These are phyloP conservation scores for Cavenderia fasciculata DNA, from an alignment of 78 protist species.

Conservation along the genomic window DNA sequence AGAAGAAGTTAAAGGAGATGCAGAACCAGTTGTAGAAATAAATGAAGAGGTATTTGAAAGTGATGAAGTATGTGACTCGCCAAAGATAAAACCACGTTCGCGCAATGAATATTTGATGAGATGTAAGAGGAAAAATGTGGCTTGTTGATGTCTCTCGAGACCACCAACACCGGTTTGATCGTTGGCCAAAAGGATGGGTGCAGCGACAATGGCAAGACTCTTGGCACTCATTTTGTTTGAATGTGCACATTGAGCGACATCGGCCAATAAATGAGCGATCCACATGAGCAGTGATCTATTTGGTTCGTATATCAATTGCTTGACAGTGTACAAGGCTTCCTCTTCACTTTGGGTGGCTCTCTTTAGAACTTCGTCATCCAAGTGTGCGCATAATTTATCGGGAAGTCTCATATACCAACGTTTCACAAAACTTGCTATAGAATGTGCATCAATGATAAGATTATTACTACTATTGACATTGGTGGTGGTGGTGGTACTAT, in stretches of 20 bases:
- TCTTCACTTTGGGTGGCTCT: slow-evolving; percentile 7
- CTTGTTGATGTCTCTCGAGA: slow-evolving; percentile 27
- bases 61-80: slow-evolving; percentile 13
- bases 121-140: slow-evolving; percentile 42
- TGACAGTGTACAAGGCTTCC: not conserved
- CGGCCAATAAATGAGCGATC: slow-evolving; percentile 39
- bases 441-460: slow-evolving; percentile 10
- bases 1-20: slow-evolving; percentile 44
- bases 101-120: slow-evolving; percentile 29
- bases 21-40: slow-evolving; percentile 13
- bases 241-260: slow-evolving; percentile 30
- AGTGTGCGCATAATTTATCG: slow-evolving; percentile 14
- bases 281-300: slow-evolving; percentile 32
- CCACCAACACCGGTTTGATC: not conserved
- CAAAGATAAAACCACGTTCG: slow-evolving; percentile 41
- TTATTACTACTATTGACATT: too few species aligned
- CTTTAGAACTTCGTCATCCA: slow-evolving; percentile 24
- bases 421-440: slow-evolving; percentile 48
- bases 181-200: slow-evolving; percentile 15
- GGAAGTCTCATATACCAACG: slow-evolving; percentile 66
- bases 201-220: slow-evolving; percentile 8
- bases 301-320: slow-evolving; percentile 8
- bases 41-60: slow-evolving; percentile 26
- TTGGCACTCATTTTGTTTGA: slow-evolving; percentile 47
- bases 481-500: too few species aligned